Base-by-base conservation (phyloP, 202 grass and related monocot species). In the Sporobolus alterniflorus region DNA sequence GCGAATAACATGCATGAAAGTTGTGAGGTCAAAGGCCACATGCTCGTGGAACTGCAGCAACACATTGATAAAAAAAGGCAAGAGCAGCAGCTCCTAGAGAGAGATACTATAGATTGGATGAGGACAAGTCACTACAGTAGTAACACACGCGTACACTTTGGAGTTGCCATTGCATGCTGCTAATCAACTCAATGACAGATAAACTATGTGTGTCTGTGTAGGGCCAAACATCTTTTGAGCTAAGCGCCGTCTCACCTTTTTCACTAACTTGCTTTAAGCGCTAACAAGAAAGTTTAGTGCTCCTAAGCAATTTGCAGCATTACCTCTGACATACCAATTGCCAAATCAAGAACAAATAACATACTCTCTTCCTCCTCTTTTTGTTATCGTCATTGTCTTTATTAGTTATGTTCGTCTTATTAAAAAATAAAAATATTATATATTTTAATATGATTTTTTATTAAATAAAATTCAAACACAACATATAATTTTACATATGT, bases 51-150 rank as follows among this genome's bases (percentile, higher is more conserved):
- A 73, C 69, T 62, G 80, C 75, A 90, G 74, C 31, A 83, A 75
- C 81, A 86, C 88, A 87, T 74, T 49, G 85, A 67, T 71, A 95
- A 59, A 64, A 83, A 92, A 92, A 77, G 77, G 75, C 60, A n/a
- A 77, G 73, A 92, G 61, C 44, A 28, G 29, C 80, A 86, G 60
- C 71, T 56, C 86, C 31, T 60, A 31, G 57, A 40, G 54, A 57
- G 54, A 57, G n/a, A 24, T n/a, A 25, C 22, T 22, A 85, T 13
- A 64, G 73, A 57, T 59, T 71, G 52, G 57, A 89, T 85, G 85
- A 89, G 77, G 76, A 90, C 90, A 94, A 85, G 46, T 75, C 59
- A 41, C 80, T 50, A 84, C 73, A 85, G 34, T 44, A 43, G 48
- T 30, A 39, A 24, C 32, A 69, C 49, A 69, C 69, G 64, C 28